Conservation (phyloP, 2,329 filamentous ascomycete species). For the Conoideocrella luteorostrata region DNA sequence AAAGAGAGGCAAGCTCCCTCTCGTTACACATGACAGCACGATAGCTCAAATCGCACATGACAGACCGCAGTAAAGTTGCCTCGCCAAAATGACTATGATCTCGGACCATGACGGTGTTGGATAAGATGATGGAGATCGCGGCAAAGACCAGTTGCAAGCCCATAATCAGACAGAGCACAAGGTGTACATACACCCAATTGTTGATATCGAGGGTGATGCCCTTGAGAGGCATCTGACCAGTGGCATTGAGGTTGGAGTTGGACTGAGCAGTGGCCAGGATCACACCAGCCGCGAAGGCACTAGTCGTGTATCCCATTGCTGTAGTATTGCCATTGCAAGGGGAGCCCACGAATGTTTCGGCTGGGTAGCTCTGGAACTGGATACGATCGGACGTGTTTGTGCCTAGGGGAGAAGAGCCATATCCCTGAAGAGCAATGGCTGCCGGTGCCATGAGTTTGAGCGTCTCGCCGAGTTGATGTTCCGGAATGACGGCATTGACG, state of each 20-base stretch:
- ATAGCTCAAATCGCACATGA: slow-evolving; percentile 11
- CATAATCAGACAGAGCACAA: slow-evolving; percentile 26
- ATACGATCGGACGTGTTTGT: slow-evolving; percentile 16
- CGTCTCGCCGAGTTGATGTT: slow-evolving; percentile 27
- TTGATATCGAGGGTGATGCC: slow-evolving; percentile 25
- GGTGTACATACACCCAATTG: slow-evolving; percentile 24
- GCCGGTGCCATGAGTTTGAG: slow-evolving; percentile 27
- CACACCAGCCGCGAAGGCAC: slow-evolving; percentile 30
- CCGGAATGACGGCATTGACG: slow-evolving; percentile 26
- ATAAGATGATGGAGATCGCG: slow-evolving; percentile 14
- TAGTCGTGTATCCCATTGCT: slow-evolving; percentile 29
- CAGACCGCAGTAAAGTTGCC: slow-evolving; percentile 14
- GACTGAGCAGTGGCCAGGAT: slow-evolving; percentile 25
- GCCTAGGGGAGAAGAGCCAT: slow-evolving; percentile 19
- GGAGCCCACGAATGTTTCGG: slow-evolving; percentile 30
- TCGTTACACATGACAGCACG: slow-evolving; percentile 14
- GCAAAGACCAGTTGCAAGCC: slow-evolving; percentile 24
- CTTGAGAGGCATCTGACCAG: slow-evolving; percentile 23
- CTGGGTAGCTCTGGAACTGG: slow-evolving; percentile 35
- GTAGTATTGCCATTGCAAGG: slow-evolving; percentile 22
- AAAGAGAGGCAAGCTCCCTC: slow-evolving; percentile 11
- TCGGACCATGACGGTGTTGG: slow-evolving; percentile 21
- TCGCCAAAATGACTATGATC: slow-evolving; percentile 17
- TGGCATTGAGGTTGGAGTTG: slow-evolving; percentile 19
- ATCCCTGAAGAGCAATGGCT: slow-evolving; percentile 36